Percentiles rank a stretch among this genome's conserved stretches.
Conservation (phyloP, 805 yeast genomes). For the Candida coquimbonensis region DNA sequence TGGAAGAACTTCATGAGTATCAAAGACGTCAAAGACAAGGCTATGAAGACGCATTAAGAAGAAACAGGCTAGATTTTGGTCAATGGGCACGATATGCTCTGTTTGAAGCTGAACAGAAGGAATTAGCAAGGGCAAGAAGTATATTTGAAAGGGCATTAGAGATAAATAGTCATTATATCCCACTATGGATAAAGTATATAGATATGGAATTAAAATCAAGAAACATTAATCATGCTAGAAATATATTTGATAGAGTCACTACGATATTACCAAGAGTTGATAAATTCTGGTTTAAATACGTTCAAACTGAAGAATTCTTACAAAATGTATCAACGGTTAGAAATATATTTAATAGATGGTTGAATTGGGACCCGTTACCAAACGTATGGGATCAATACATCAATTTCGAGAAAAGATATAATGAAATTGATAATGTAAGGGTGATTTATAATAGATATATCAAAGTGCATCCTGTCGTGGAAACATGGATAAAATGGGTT, state of each 20-base stretch:
- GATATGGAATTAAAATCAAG: constrained; percentile 67
- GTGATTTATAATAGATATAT: constrained; percentile 52
- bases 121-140: constrained; percentile 73
- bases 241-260: constrained; percentile 72
- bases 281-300: constrained; percentile 81
- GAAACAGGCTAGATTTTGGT: constrained; percentile 72
- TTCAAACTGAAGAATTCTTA: constrained; percentile 74
- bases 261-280: constrained; percentile 69
- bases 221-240: constrained; percentile 84
- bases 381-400: constrained; percentile 73
- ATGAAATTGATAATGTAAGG: constrained; percentile 50
- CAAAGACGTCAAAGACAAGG: constrained; percentile 76
- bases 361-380: constrained; percentile 61
- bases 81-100: constrained; percentile 92
- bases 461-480: constrained; percentile 40
- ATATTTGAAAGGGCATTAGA: constrained; percentile 82
- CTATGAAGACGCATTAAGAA: constrained; percentile 78
- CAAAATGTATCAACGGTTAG: constrained; percentile 58
- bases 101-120: constrained; percentile 79
- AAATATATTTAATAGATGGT: constrained; percentile 70
- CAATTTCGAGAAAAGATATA: constrained; percentile 64
- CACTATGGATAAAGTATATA: constrained; percentile 80
- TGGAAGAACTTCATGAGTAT: constrained; percentile 71
- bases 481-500: constrained; percentile 72
- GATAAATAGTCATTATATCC: constrained; percentile 67